Conservation (phyloP, 495 filamentous ascomycete genomes). For the Trichoderma gamsii region DNA sequence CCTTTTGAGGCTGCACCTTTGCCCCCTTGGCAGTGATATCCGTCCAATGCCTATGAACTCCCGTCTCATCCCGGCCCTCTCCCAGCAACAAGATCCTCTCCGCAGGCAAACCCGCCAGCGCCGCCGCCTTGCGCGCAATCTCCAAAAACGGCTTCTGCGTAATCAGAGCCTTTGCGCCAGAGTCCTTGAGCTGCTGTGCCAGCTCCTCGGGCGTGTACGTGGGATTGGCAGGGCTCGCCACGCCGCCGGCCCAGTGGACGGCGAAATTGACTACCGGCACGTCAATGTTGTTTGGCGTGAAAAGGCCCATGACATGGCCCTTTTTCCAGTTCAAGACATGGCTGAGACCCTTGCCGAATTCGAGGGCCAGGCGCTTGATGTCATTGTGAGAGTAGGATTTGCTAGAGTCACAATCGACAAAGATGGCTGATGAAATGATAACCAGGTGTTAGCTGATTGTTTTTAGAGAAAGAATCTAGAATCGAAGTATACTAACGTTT, state of each 20-base stretch:
- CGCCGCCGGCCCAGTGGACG: conserved; percentile 75
- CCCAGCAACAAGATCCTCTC: conserved; percentile 72
- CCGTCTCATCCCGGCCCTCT: conserved; percentile 56
- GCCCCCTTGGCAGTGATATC: conserved; percentile 57
- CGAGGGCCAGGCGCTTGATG: conserved; percentile 55
- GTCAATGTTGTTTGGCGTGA: conserved; percentile 71
- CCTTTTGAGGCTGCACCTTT: conserved; percentile 30
- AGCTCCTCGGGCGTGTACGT: conserved; percentile 81
- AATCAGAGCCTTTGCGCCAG: conserved; percentile 66
- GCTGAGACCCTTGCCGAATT: conserved; percentile 76
- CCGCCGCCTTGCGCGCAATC: conserved; percentile 59
- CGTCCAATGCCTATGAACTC: conserved; percentile 67
- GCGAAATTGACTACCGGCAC: conserved; percentile 69
- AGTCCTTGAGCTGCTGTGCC: conserved; percentile 79
- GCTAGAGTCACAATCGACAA: conserved; percentile 65
- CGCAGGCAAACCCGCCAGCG: conserved; percentile 57
- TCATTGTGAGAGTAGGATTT: conserved; percentile 71
- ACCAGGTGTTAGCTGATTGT: neutral
- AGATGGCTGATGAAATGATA: conserved; percentile 54
- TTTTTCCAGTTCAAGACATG: conserved; percentile 68
- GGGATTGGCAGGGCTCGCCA: conserved; percentile 79
- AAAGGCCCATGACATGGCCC: conserved; percentile 68
- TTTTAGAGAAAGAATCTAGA: neutral
- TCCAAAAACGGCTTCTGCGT: conserved; percentile 60
- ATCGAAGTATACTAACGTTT: neutral